Evolutionary conservation across 495 filamentous ascomycete species (phyloP).

Genomic region (Xylaria acuta): DNA sequence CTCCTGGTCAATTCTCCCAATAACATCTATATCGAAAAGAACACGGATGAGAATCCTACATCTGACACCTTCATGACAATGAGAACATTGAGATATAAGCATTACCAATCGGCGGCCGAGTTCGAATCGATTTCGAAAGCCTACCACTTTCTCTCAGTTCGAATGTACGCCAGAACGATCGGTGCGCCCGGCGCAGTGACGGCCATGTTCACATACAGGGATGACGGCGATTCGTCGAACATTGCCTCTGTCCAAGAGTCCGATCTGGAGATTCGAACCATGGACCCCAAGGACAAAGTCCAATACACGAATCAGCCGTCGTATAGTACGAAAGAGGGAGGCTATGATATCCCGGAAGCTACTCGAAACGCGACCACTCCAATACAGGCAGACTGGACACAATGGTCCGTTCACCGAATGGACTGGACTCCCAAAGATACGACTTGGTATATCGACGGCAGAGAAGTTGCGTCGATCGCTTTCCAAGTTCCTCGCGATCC

Average conservation of each 20-base stretch:
- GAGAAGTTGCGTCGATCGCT: constrained; percentile 61
- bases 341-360: constrained; percentile 54
- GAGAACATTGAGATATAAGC: constrained; percentile 61
- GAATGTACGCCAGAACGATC: constrained; percentile 63
- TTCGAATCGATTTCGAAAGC: constrained; percentile 62
- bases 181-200: constrained; percentile 67
- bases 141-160: constrained; percentile 66
- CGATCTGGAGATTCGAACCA: constrained; percentile 78
- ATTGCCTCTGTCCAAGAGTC: constrained; percentile 65
- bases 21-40: constrained; percentile 68
- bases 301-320: constrained; percentile 80
- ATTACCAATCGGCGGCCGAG: constrained; percentile 68
- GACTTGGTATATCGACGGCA: constrained; percentile 72
- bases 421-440: constrained; percentile 70
- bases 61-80: constrained; percentile 65
- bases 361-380: constrained; percentile 56
- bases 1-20: constrained; percentile 67
- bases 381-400: constrained; percentile 59
- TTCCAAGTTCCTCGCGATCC: constrained; percentile 68
- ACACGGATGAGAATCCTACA: constrained; percentile 41
- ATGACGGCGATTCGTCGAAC: constrained; percentile 37
- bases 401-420: constrained; percentile 74
- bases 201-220: constrained; percentile 71
- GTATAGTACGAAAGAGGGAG: constrained; percentile 49
- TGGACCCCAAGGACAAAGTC: constrained; percentile 59